Percentiles rank a stretch among this genome's conserved stretches.
Evolutionary conservation across 106 monocot genomes (phyloP).

Genomic region (Alisma plantagoaquatica): DNA sequence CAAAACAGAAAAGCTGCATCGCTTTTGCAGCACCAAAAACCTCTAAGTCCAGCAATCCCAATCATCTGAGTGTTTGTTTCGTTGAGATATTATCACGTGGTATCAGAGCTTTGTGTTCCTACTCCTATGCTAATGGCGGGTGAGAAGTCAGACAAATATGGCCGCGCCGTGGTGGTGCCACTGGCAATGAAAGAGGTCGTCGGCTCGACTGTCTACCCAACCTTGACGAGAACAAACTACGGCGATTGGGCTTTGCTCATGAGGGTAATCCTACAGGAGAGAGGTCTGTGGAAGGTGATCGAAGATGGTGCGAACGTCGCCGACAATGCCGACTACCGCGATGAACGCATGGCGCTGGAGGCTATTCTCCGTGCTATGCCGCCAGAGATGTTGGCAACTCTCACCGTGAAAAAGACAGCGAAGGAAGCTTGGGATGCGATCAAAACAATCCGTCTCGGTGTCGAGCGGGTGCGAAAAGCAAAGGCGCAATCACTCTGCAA

Average conservation of each 20-base stretch:
- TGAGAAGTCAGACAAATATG: background rate
- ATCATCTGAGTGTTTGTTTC: too few species aligned
- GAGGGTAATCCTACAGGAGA: slow-evolving; percentile 3
- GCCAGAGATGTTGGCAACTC: slow-evolving; percentile 7
- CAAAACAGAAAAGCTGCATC: too few species aligned
- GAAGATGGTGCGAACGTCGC: too few species aligned
- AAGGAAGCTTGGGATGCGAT: slow-evolving; percentile 15
- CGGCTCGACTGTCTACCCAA: too few species aligned
- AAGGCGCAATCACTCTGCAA: slow-evolving; percentile 2
- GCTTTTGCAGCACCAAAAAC: too few species aligned
- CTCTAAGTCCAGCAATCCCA: too few species aligned
- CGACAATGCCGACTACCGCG: slow-evolving; percentile 1
- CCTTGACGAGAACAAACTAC: slow-evolving; percentile 13
- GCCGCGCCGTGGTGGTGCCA: too few species aligned
- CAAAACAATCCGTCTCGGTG: slow-evolving; percentile 10
- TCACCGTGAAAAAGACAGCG: slow-evolving; percentile 6
- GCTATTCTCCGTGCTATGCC: slow-evolving; percentile 5
- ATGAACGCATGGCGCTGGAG: slow-evolving; percentile 3
- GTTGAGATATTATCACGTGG: too few species aligned
- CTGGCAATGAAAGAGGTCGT: too few species aligned
- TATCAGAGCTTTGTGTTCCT: too few species aligned
- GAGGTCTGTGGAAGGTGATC: slow-evolving; percentile 3
- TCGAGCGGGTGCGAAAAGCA: slow-evolving; percentile 1
- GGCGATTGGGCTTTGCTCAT: slow-evolving; percentile 8
- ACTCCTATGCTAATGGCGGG: too few species aligned